phyloP scores from a whole-genome alignment of 78 protist species.

The Anaeramoeba flamelloides region DNA sequence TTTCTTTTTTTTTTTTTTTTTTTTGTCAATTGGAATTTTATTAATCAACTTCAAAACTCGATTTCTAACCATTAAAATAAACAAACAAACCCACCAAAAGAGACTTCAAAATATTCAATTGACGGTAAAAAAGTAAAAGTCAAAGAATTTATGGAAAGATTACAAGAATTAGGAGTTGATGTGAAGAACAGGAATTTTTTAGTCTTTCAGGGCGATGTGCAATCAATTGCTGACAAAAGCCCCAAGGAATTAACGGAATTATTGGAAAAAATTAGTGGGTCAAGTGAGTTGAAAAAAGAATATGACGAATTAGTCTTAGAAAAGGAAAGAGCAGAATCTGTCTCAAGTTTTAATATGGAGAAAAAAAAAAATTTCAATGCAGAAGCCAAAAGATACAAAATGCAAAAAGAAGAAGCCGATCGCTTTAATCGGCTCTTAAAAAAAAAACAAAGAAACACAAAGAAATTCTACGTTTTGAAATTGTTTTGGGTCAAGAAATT shows the following conservation, averaged over 20 bases:
- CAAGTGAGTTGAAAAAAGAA: slow-evolving; percentile 6
- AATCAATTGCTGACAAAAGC: slow-evolving; percentile 45
- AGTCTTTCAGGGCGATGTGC: slow-evolving; percentile 86
- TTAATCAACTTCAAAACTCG: no score
- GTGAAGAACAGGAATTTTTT: slow-evolving; percentile 64
- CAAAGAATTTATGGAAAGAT: slow-evolving; percentile 26
- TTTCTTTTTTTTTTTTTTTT: no score
- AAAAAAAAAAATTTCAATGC: not conserved
- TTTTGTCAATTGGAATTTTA: no score
- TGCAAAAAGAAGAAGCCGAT: not conserved
- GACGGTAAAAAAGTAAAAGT: slow-evolving; percentile 19
- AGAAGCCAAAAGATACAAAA: not conserved
- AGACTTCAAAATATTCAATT: slow-evolving; percentile 20
- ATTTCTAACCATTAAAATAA: no score
- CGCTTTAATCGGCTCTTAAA: not conserved
- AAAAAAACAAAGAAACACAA: not conserved
- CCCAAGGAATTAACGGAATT: slow-evolving; percentile 62
- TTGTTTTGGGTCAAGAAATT: not conserved
- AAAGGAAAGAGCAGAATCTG: not conserved
- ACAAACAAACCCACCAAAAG: slow-evolving; percentile 3
- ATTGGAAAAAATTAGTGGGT: slow-evolving; percentile 34
- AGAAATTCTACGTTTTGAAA: not conserved
- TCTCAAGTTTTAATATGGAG: not conserved
- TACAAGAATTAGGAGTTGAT: slow-evolving; percentile 27
- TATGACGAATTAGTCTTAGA: slow-evolving; percentile 4